Conservation (phyloP, 805 yeast species). For the Kuraishia ogatae region DNA sequence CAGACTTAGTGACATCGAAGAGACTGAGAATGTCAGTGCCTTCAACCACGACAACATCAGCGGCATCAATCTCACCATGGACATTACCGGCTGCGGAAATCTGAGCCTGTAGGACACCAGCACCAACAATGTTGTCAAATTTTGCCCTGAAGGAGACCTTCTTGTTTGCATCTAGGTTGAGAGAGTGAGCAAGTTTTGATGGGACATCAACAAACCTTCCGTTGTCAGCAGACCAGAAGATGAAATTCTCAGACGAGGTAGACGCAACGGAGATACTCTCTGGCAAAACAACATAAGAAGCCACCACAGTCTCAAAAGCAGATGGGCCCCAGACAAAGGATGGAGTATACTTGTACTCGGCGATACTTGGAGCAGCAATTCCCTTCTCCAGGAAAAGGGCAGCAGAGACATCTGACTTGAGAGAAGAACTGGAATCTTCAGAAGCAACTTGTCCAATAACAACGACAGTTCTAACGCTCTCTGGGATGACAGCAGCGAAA, state of each 20-base stretch:
- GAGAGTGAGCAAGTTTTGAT: constrained; percentile 56
- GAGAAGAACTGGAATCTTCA: constrained; percentile 30
- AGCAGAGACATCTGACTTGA: constrained; percentile 68
- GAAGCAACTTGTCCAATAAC: constrained; percentile 51
- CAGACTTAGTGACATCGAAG: constrained; percentile 56
- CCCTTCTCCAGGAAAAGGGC: constrained; percentile 49
- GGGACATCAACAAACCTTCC: constrained; percentile 47
- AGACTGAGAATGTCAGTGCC: constrained; percentile 42
- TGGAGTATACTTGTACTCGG: constrained; percentile 44
- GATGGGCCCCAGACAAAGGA: constrained; percentile 48
- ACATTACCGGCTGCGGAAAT: constrained; percentile 27
- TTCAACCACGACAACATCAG: constrained; percentile 61
- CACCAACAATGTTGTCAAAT: constrained; percentile 63
- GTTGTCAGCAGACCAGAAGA: constrained; percentile 66
- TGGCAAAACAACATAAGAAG: constrained; percentile 29
- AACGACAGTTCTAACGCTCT: constrained; percentile 47
- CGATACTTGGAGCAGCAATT: constrained; percentile 27
- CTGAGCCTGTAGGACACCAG: constrained; percentile 72
- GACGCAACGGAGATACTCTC: constrained; percentile 21
- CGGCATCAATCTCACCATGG: constrained; percentile 36
- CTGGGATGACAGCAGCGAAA: constrained; percentile 53
- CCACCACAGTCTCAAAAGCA: constrained; percentile 40
- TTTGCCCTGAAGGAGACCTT: constrained; percentile 49
- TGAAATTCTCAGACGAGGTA: constrained; percentile 34
- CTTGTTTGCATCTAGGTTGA: constrained; percentile 52